Evolutionary conservation across 306 rosid genomes (phyloP).

Genomic region (Rosa rugosa): DNA sequence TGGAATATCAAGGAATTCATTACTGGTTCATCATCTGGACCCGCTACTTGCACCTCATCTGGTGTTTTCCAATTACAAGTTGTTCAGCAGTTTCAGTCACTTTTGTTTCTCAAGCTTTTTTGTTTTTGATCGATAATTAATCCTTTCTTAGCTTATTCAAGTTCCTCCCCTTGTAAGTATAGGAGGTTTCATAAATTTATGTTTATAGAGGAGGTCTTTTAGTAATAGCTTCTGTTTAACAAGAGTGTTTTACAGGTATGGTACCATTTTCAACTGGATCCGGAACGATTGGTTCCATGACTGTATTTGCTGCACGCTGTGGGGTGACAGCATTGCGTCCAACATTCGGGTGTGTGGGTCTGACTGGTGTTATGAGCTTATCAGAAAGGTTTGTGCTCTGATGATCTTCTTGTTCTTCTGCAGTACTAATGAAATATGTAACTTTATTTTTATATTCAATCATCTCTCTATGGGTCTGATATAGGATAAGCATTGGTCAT

Average conservation of each 20-base stretch:
- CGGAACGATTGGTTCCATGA: constrained; percentile 75
- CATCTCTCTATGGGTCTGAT: constrained; percentile 18
- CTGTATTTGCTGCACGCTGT: constrained; percentile 68
- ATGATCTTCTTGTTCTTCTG: neutral
- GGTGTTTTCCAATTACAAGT: constrained; percentile 28
- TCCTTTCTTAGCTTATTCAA: neutral
- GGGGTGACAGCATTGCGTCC: constrained; percentile 77
- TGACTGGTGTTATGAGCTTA: constrained; percentile 74
- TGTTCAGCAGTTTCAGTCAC: neutral
- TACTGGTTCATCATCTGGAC: constrained; percentile 82
- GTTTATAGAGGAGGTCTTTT: neutral
- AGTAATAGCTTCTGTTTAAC: neutral
- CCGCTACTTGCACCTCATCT: constrained; percentile 74
- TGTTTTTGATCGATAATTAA: neutral
- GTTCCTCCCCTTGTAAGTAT: neutral
- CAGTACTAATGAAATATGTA: constrained; percentile 22
- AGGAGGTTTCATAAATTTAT: neutral
- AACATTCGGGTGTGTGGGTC: constrained; percentile 68
- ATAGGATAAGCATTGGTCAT: constrained; percentile 82
- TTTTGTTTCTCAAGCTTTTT: neutral
- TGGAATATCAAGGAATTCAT: constrained; percentile 81
- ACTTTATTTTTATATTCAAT: neutral
- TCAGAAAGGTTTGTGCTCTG: constrained; percentile 70
- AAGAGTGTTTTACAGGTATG: constrained; percentile 43
- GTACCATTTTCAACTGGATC: constrained; percentile 85